These are phyloP conservation scores for Trichophyton mentagrophytes DNA, from an alignment of 2,329 filamentous ascomycete genomes.

Conservation along the genomic window DNA sequence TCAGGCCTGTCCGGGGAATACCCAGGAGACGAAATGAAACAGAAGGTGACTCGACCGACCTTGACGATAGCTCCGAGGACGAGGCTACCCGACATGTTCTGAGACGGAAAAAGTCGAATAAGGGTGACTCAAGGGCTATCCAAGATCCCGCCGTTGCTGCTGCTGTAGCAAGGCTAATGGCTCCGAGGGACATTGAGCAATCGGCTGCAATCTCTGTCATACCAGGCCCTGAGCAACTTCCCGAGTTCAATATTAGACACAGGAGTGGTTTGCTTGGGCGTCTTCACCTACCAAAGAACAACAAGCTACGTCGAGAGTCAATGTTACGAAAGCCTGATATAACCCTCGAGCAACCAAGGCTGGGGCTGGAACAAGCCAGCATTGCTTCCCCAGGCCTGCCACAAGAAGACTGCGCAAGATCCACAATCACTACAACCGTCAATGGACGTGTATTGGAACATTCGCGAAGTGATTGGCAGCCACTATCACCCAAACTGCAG, in stretches of 20 bases:
- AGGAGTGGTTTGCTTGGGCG: constrained; percentile 24
- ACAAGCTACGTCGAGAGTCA: constrained; percentile 18
- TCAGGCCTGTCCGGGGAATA: constrained; percentile 47
- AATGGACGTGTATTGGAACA: not conserved
- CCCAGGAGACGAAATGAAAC: constrained; percentile 45
- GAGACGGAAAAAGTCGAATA: constrained; percentile 21
- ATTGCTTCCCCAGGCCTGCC: not conserved
- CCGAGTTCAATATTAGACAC: constrained; percentile 12
- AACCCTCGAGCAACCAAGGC: constrained; percentile 45
- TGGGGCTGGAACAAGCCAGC: constrained; percentile 30
- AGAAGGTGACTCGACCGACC: constrained; percentile 50
- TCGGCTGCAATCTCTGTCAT: not conserved
- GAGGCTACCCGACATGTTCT: constrained; percentile 19
- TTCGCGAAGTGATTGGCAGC: constrained; percentile 7
- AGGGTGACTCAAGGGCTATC: not conserved
- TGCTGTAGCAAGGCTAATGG: constrained; percentile 4
- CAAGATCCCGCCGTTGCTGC: constrained; percentile 7
- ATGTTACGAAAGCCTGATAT: constrained; percentile 50
- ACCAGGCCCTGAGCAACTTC: too few relatives aligned
- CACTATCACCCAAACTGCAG: constrained; percentile 14
- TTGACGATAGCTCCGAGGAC: constrained; percentile 49
- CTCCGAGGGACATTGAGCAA: not conserved
- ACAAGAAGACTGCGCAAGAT: constrained; percentile 7
- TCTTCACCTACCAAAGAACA: constrained; percentile 18
- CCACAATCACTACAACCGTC: constrained; percentile 11